A percentile compares a stretch with the other conserved stretches of the same genome.
Evolutionary conservation across 164 flowering plant genomes (phyloP).

Genomic region (Macadamia integrifolia): DNA sequence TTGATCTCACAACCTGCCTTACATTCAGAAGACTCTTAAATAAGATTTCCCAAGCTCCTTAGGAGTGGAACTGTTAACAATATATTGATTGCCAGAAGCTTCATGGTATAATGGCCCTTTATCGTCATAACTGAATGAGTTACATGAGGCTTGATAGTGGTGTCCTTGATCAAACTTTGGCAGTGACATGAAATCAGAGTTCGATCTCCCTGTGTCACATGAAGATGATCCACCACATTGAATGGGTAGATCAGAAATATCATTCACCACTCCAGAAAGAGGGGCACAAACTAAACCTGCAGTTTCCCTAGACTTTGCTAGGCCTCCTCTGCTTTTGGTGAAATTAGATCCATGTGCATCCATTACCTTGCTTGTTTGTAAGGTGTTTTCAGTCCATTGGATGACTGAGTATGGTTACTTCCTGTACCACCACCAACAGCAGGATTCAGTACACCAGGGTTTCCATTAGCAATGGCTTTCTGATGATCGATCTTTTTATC

Average conservation of each 20-base stretch:
- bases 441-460: constrained; percentile 21
- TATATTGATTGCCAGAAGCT: constrained; percentile 18
- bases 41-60: constrained; percentile 7
- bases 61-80: constrained; percentile 4
- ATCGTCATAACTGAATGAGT: constrained; percentile 13
- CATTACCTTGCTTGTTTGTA: constrained; percentile 33
- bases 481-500: constrained; percentile 41
- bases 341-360: constrained; percentile 21
- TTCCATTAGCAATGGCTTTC: constrained; percentile 37
- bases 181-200: constrained; percentile 17
- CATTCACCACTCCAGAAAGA: constrained; percentile 17
- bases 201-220: constrained; percentile 13
- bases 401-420: constrained; percentile 11
- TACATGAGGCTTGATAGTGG: constrained; percentile 14
- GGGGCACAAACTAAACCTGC: constrained; percentile 18
- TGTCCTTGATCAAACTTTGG: constrained; percentile 7
- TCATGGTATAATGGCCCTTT: constrained; percentile 15
- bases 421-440: constrained; percentile 15
- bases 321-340: constrained; percentile 9
- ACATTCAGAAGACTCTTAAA: constrained; percentile 14
- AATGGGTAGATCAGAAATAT: constrained; percentile 11
- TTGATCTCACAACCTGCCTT: constrained; percentile 18
- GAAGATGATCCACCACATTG: background rate
- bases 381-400: constrained; percentile 16
- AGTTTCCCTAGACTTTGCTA: constrained; percentile 17